Evolutionary conservation across 2,329 filamentous ascomycete species (phyloP), one percentile per base, ranked within the genome.

Genomic region (Aspergillaceae sp.): DNA sequence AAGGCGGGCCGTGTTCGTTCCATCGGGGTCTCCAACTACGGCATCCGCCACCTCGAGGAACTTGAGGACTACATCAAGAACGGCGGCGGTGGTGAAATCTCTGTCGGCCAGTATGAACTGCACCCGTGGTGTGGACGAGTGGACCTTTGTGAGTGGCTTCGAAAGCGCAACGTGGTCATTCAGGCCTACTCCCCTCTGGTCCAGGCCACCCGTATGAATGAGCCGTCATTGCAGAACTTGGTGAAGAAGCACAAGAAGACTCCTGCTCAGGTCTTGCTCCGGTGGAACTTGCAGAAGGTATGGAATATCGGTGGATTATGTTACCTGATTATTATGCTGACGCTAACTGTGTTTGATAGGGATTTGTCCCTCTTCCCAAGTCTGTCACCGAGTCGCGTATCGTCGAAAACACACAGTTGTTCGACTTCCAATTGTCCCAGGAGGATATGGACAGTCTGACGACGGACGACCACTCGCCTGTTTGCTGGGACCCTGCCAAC

Each of bases 71-170:
- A 70, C 48, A 70, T 66, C 47, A 59, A 63, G 50, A 56, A 54
- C 29, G 61, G 62, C 7, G 60, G 54, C 40, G 78, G 77, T 3
- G 87, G 87, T 27, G 72, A 87, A 36, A 77, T 95, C 58, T 85
- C 83, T 50, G 85, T 95, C 34, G 89, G 87, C 36, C 90, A 95
- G 68, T 88, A 85, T 67, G 90, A 96, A 68, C 71, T 96, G 7
- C 90, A 96, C 66, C 90, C 90, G 1, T 96, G 88, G 89, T 79
- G 89, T 37, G 75, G 82, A 6, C 76, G 89, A n/a, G 71, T 75
- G 26, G 88, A 95, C 59, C 87, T 96, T 50, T 81, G 83, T 6
- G 71, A 78, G 41, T 96, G 89, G 88, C 86, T 85, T 56, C 65
- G 74, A 51, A 74, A 82, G 64, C 74, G 80, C 11, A 74, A 74